phyloP scores from a whole-genome alignment of 1,139 yeast species.

The Blastobotrys elegans region DNA sequence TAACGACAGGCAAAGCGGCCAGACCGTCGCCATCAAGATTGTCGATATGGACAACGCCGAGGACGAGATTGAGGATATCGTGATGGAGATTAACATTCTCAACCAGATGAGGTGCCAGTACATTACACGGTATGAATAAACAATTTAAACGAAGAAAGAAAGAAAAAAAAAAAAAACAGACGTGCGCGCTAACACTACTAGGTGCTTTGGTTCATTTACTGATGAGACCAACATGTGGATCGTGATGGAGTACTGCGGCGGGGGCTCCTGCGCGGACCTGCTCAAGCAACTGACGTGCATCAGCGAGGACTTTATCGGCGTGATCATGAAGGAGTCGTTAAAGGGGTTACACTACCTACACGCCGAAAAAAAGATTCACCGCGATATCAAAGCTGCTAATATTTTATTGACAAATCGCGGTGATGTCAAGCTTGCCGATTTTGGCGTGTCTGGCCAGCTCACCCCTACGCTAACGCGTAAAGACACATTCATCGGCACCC shows the following conservation, averaged over 20 bases:
- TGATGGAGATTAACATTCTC: conserved; percentile 72
- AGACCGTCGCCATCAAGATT: conserved; percentile 69
- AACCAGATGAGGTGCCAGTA: conserved; percentile 59
- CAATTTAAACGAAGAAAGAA: too few species aligned
- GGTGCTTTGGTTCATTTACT: conserved; percentile 54
- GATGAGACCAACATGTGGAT: conserved; percentile 72
- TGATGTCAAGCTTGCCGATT: conserved; percentile 83
- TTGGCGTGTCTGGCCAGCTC: conserved; percentile 86
- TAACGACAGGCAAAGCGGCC: conserved; percentile 32
- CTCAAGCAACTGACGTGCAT: conserved; percentile 14
- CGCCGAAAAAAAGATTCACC: conserved; percentile 68
- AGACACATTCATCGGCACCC: conserved; percentile 92
- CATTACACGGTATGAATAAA: conserved; percentile 41
- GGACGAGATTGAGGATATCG: conserved; percentile 62
- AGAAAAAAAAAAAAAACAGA: too few species aligned
- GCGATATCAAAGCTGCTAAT: conserved; percentile 84
- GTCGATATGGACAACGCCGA: conserved; percentile 64
- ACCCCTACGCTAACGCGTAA: conserved; percentile 68
- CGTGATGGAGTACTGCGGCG: conserved; percentile 90
- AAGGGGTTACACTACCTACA: conserved; percentile 67
- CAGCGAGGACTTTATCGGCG: conserved; percentile 19
- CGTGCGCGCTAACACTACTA: too few species aligned
- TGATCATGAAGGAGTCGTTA: conserved; percentile 47
- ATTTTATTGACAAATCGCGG: conserved; percentile 58
- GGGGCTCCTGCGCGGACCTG: conserved; percentile 82